Conservation (phyloP, 305 asterid species). For the Stenogyne calaminthoides region DNA sequence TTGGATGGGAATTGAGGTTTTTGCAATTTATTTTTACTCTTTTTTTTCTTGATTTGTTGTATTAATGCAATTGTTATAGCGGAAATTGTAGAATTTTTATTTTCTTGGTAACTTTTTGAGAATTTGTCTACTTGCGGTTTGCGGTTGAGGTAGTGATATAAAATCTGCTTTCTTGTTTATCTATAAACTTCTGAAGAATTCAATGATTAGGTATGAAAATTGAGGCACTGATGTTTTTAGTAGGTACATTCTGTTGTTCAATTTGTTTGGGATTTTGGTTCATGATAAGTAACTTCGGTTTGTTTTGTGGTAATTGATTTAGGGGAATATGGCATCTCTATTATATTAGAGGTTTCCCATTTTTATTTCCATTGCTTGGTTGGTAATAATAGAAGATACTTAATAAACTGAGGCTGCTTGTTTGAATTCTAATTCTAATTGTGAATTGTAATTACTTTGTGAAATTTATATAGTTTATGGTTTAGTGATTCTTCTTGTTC, state of each 20-base stretch:
- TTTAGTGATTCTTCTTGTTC: neutral
- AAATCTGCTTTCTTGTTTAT: neutral
- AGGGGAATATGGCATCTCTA: neutral
- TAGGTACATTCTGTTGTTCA: neutral
- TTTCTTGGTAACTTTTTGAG: neutral
- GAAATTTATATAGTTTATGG: neutral
- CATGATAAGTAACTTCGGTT: neutral
- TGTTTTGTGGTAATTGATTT: conserved; percentile 10
- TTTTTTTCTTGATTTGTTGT: neutral
- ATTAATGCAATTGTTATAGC: neutral
- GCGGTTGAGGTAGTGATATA: neutral
- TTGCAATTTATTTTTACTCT: neutral
- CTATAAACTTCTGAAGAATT: neutral
- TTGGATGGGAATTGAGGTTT: conserved; percentile 17
- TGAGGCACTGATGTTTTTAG: conserved; percentile 1
- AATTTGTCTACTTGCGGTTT: conserved; percentile 21
- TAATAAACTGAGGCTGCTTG: conserved; percentile 11
- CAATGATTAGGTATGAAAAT: neutral
- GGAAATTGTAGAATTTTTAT: too few species aligned
- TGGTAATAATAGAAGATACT: conserved; percentile 6
- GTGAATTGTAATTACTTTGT: neutral
- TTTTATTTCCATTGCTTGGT: neutral
- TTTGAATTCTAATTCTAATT: neutral
- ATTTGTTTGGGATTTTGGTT: neutral
- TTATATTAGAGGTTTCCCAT: neutral